Evolutionary conservation across 2,329 filamentous ascomycete species (phyloP), one percentile per base, ranked within the genome.

Genomic region (Alternaria gaisen): DNA sequence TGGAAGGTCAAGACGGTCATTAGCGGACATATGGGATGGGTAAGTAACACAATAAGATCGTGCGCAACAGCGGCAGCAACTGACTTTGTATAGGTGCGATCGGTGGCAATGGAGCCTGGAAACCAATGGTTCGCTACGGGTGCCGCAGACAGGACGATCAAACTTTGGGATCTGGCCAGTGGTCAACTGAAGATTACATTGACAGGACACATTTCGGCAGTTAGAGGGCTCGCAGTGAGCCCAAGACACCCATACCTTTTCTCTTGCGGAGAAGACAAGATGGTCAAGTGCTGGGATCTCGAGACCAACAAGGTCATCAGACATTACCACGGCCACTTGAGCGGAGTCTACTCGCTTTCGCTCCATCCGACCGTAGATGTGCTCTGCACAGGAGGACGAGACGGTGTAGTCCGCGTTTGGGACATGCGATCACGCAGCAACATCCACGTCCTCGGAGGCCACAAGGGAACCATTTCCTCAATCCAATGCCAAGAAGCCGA

Each of bases 211-310:
- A 76, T 77, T 28, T 70, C 64, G 6, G 71, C 72, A 26, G 73
- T 74, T 34, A 66, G 72, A 34, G 95, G 95, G 2, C 85, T 99
- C 48, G 95, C 94, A 0, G 92, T 99, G 8, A 97, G 93, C 20
- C 92, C 94, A 16, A 85, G 95, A 47, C 95, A 99, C 80, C 96
- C 95, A 0, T 99, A 99, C 76, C 86, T 99, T 10, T 99, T 99
- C 80, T 97, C 93, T 11, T 99, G 95, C 74, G 96, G 93, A 60
- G 95, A 99, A 80, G 95, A 99, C 79, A 99, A 99, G 83, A 97
- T 97, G 94, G 95, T 99, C 64, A 99, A 99, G 81, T 99, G 95
- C 82, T 99, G 95, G 95, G 95, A 99, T 82, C 83, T 99, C 67
- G 95, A 99, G 80, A 97, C 94, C n/a, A 99, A 99, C 83, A 97